phyloP scores from a whole-genome alignment of 2,329 filamentous ascomycete species.

The Epichloe festucae region DNA sequence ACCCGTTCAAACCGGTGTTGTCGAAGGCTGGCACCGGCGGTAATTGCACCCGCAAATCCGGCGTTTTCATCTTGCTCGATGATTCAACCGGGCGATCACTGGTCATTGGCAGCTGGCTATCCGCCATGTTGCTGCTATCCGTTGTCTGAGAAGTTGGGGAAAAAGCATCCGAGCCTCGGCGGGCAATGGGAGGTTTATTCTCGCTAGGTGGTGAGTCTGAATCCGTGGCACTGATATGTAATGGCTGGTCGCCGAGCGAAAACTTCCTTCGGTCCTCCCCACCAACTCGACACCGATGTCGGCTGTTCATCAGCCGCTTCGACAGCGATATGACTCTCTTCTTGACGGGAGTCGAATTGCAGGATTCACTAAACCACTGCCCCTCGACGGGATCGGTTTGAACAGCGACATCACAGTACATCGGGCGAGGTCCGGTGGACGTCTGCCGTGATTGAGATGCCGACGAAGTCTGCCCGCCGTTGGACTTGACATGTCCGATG shows the following conservation, averaged over 20 bases:
- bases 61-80: slow-evolving; percentile 24
- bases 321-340: slow-evolving; percentile 41
- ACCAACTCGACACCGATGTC: slow-evolving; percentile 28
- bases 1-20: slow-evolving; percentile 20
- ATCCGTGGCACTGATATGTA: slow-evolving; percentile 25
- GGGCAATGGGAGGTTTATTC: slow-evolving; percentile 12
- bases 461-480: slow-evolving; percentile 18
- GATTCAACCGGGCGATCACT: background rate
- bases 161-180: slow-evolving; percentile 11
- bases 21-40: slow-evolving; percentile 42
- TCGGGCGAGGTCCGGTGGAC: slow-evolving; percentile 25
- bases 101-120: slow-evolving; percentile 16
- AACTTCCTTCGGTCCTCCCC: slow-evolving; percentile 24
- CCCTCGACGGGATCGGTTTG: slow-evolving; percentile 43
- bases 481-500: slow-evolving; percentile 13
- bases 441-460: slow-evolving; percentile 21
- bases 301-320: slow-evolving; percentile 36
- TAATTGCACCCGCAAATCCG: slow-evolving; percentile 41
- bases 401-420: slow-evolving; percentile 37
- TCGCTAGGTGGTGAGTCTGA: slow-evolving; percentile 24
- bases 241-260: slow-evolving; percentile 10
- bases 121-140: slow-evolving; percentile 15
- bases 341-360: slow-evolving; percentile 24
- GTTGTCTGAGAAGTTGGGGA: slow-evolving; percentile 12
- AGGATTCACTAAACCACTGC: slow-evolving; percentile 35